phyloP scores from a whole-genome alignment of 73 alveolate species.

The Tetrahymena elliotti region DNA sequence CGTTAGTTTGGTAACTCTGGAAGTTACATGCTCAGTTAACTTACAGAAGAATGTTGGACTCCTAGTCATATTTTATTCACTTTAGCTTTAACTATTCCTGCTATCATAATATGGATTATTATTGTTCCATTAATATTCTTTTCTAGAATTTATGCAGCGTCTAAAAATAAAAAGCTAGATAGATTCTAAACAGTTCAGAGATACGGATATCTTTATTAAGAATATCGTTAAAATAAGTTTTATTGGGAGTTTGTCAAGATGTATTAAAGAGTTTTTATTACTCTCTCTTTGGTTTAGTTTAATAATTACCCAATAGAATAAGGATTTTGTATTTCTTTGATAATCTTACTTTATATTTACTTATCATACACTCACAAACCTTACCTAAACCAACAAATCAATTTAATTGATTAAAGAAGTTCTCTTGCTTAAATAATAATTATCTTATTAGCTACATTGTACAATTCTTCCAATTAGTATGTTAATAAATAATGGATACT shows the following conservation, averaged over 20 bases:
- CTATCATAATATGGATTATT: background rate
- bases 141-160: background rate
- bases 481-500: background rate
- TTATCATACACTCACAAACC: background rate
- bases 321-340: background rate
- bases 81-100: background rate
- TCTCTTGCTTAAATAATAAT: background rate
- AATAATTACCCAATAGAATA: background rate
- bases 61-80: background rate
- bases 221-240: background rate
- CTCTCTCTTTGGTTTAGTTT: background rate
- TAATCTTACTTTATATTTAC: background rate
- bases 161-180: background rate
- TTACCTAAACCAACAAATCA: background rate
- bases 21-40: background rate
- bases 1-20: background rate
- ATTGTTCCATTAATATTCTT: background rate
- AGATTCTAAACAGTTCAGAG: background rate
- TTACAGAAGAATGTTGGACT: background rate
- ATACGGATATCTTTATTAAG: background rate
- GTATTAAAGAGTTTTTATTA: background rate
- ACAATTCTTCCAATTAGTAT: background rate
- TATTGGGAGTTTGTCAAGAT: background rate
- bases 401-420: background rate
- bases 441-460: background rate